Base-by-base conservation (phyloP, 2,329 filamentous ascomycete genomes). In the Metarhizium guizhouense region DNA sequence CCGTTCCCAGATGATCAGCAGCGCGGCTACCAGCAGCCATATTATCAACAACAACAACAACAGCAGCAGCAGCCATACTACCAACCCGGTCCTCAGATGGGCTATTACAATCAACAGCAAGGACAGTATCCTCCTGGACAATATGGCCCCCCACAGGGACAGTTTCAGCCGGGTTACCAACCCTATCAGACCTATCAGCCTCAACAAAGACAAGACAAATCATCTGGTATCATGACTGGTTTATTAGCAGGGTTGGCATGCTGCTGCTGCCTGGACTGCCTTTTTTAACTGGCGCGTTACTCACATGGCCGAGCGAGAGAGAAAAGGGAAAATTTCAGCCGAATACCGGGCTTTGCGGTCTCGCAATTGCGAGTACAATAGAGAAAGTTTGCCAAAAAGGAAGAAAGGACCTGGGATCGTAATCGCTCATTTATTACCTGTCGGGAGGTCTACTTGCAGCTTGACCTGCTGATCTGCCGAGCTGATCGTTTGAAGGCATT, bases 221-320 rank as follows among this genome's bases (percentile, higher is more conserved):
- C 62, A 55, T 60, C 66, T 30, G 71, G 75, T 49, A 60, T 74
- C 54, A 61, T 80, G 47, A 74, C 74, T 38, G 77, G 75, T 47
- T 64, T 81, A 54, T 61, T 81, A 16, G 80, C 77, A 16, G 72
- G 72, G 59, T 64, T 80, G 57, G 80, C 80, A 1, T 82, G 79
- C 66, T 83, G 80, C 65, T 83, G 80, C 68, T 83, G 80, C 64
- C 65, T 83, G 63, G 80, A 83, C 60, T 70, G 73, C 48, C 64
- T 83, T n/a, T 82, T 81, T 63, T 83, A 76, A 68, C 56, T 6
- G 45, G 2, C 20, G 3, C 25, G 8, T 48, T 30, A 16, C 18
- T 14, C 25, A 20, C 18, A 16, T 20, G 42, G n/a, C 42, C n/a
- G 7, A 45, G 18, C 6, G 20, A 45, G 8, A 10, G 42, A 20